Percentiles rank a stretch among this genome's conserved stretches.
Evolutionary conservation across 139 green algal species (phyloP).

Genomic region (Volvox reticuliferus): DNA sequence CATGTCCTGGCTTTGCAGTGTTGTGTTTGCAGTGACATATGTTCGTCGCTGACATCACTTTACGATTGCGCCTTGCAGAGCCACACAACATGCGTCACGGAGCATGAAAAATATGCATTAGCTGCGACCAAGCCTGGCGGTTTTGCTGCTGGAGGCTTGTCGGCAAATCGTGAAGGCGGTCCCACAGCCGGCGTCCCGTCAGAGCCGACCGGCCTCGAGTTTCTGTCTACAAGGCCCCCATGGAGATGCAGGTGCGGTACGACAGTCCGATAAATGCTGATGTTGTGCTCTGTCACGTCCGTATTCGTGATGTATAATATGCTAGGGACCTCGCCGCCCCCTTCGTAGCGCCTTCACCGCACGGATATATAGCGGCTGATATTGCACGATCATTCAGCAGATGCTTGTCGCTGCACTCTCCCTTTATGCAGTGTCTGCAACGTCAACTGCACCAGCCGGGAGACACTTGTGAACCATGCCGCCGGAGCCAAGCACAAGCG

Average conservation of each 20-base stretch:
- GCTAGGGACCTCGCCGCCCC: too few species aligned
- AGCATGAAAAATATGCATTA: conserved; percentile 95
- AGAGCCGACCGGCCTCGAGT: conserved; percentile 74
- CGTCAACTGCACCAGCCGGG: conserved; percentile 88
- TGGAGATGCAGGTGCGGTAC: conserved; percentile 81
- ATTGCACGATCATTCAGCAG: too few species aligned
- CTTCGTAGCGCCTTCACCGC: too few species aligned
- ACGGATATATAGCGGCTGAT: too few species aligned
- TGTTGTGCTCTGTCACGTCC: background rate
- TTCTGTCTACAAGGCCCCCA: conserved; percentile 76
- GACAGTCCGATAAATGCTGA: background rate
- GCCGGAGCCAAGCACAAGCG: conserved; percentile 87
- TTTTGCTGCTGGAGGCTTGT: conserved; percentile 78
- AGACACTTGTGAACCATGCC: conserved; percentile 89
- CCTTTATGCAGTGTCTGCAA: conserved; percentile 80
- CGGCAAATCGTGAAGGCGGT: background rate
- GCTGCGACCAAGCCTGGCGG: conserved; percentile 93
- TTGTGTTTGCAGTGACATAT: background rate
- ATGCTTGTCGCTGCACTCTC: background rate
- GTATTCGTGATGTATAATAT: too few species aligned
- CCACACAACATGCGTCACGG: conserved; percentile 90
- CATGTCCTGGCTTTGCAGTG: too few species aligned
- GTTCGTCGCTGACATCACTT: background rate
- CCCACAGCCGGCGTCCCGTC: background rate
- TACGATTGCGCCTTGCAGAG: conserved; percentile 48